These are phyloP conservation scores for Schizothecium vesticola DNA, from an alignment of 495 filamentous ascomycete genomes.

Conservation along the genomic window DNA sequence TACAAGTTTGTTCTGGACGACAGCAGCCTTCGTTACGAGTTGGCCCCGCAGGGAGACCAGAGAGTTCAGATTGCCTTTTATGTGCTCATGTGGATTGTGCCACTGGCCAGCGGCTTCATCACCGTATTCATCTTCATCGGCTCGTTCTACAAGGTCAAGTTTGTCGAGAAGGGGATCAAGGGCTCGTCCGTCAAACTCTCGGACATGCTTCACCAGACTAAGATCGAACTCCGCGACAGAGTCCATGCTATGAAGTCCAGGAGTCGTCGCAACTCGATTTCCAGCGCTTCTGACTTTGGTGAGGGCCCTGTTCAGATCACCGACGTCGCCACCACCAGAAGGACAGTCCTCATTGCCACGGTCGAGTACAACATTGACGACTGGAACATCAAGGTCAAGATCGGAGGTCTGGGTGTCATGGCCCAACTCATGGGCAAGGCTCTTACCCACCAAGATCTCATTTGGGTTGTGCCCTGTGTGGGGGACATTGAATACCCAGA, in stretches of 20 bases:
- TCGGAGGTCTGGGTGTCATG: conserved; percentile 67
- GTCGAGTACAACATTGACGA: conserved; percentile 72
- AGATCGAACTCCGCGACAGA: conserved; percentile 35
- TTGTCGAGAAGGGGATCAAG: conserved; percentile 44
- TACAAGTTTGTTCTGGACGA: conserved; percentile 54
- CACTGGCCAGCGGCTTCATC: conserved; percentile 46
- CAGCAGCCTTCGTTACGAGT: conserved; percentile 35
- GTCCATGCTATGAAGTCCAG: conserved; percentile 13
- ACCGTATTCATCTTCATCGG: conserved; percentile 56
- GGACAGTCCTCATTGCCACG: conserved; percentile 58
- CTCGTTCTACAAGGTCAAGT: conserved; percentile 52
- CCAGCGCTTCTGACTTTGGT: conserved; percentile 2
- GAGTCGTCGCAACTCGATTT: conserved; percentile 11
- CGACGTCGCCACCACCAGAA: conserved; percentile 12
- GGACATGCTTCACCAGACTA: conserved; percentile 35
- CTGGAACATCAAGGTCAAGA: conserved; percentile 69
- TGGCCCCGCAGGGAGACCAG: conserved; percentile 49
- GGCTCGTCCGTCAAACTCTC: conserved; percentile 12
- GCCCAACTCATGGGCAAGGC: conserved; percentile 68
- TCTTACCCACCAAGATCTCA: conserved; percentile 61
- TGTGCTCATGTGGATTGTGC: conserved; percentile 40
- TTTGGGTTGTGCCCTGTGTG: conserved; percentile 73
- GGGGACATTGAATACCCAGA: conserved; percentile 48
- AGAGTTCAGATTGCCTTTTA: conserved; percentile 51
- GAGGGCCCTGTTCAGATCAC: conserved; percentile 21